These are phyloP conservation scores for Cronartium ribicola DNA, from an alignment of 1,284 basidiomycete species.

Conservation along the genomic window DNA sequence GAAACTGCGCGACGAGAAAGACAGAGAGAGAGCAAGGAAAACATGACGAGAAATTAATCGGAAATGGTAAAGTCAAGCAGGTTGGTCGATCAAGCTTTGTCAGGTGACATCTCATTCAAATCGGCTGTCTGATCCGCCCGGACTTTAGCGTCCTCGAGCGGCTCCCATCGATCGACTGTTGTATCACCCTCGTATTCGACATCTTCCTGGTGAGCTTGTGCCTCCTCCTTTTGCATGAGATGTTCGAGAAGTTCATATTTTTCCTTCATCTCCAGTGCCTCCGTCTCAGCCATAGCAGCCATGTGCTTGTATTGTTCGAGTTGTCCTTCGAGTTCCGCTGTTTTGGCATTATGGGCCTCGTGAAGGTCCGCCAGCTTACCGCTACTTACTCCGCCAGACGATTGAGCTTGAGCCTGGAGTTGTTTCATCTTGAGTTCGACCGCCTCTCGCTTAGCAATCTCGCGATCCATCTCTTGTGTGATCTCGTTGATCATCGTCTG, in stretches of 20 bases:
- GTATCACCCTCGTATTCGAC: background rate
- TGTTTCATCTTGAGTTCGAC: constrained; percentile 18
- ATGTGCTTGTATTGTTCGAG: constrained; percentile 32
- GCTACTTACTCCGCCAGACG: background rate
- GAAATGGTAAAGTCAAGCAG: too few species aligned
- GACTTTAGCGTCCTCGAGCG: background rate
- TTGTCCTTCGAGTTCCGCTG: constrained; percentile 17
- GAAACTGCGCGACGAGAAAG: too few species aligned
- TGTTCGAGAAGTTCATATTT: constrained; percentile 20
- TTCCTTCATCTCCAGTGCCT: constrained; percentile 18
- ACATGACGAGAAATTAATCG: too few species aligned
- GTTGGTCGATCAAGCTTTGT: background rate
- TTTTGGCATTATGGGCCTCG: constrained; percentile 36
- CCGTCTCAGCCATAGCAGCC: constrained; percentile 19
- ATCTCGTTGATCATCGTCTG: constrained; percentile 23
- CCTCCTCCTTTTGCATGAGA: constrained; percentile 25
- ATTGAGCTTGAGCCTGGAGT: background rate
- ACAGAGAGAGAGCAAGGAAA: too few species aligned
- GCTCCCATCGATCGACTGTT: background rate
- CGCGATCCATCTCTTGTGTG: constrained; percentile 26
- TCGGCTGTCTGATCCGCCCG: too few species aligned
- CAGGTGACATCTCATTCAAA: background rate
- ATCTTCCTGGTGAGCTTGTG: background rate
- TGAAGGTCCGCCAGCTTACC: constrained; percentile 27
- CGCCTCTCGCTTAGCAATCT: constrained; percentile 20